Evolutionary conservation across 805 yeast species (phyloP), one percentile per base, ranked within the genome.

Genomic region (Wickerhamiella cacticola): DNA sequence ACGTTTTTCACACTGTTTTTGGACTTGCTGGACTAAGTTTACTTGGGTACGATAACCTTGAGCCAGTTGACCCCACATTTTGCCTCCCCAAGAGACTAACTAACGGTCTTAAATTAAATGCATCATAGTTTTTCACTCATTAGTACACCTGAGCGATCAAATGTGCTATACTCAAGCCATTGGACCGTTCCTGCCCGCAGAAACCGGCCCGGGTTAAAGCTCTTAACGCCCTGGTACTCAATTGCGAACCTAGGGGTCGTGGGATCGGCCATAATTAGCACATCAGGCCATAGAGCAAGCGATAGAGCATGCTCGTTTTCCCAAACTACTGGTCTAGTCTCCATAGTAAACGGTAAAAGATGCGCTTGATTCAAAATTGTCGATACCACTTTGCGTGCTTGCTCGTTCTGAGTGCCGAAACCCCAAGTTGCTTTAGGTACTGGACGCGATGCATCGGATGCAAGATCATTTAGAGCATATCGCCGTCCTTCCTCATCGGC

Each of bases 1-100:
- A 92, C 61, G 92, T 92, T 0, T 92, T 78, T 60, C 99, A 92
- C 61, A 92, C 98, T 0, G 70, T 80, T 15, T 92, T 92, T 64
- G 95, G 95, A 0, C 66, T 89, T 18, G 81, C 96, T 0, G 99
- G 96, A 0, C 68, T 92, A 50, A 79, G 94, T 58, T 64, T 92
- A 46, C 69, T 88, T 64, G 82, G 82, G 2, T 75, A 65, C 49
- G 77, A 75, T 15, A 66, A 69, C 41, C 66, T 89, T 23, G 71
- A 64, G n/a, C 68, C 70, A 4, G 75, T 92, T 7, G 89, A 87
- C 62, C 96, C 99, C 0, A 72, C 80, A 3, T 88, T 85, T 62
- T 89, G 97, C 59, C 71, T 92, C 71, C 95, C 96, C 6, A 21
- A 26, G 3, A 16, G 21, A 15, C 28, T 44, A 18, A 43, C 46